Percentiles rank a stretch among this genome's conserved stretches.
Evolutionary conservation across 768 basidiomycete species (phyloP).

Genomic region (Sarcomyxa edulis): DNA sequence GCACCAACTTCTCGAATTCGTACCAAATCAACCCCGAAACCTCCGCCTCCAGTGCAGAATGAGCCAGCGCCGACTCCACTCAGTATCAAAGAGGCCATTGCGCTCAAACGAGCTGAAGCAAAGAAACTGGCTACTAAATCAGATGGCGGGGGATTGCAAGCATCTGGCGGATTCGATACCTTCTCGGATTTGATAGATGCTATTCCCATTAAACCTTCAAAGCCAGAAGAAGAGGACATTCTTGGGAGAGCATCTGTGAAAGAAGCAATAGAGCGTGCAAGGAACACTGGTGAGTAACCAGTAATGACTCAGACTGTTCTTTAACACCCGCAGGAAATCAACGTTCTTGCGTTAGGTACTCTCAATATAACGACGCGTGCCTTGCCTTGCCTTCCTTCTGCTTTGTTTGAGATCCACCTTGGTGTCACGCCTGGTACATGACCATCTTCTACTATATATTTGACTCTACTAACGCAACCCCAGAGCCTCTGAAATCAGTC

Average conservation of each 20-base stretch:
- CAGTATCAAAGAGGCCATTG: constrained; percentile 75
- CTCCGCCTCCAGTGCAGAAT: constrained; percentile 14
- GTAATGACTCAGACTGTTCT: constrained; percentile 11
- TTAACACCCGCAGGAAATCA: constrained; percentile 37
- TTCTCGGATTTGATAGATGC: constrained; percentile 46
- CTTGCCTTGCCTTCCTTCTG: constrained; percentile 69
- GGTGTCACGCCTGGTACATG: constrained; percentile 68
- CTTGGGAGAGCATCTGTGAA: constrained; percentile 54
- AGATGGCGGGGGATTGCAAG: constrained; percentile 10
- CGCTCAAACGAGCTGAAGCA: constrained; percentile 71
- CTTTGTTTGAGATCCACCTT: constrained; percentile 76
- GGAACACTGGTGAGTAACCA: constrained; percentile 60
- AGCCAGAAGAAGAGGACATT: constrained; percentile 43
- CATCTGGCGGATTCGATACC: constrained; percentile 23
- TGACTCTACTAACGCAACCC: no score
- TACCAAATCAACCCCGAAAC: constrained; percentile 13
- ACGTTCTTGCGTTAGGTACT: constrained; percentile 48
- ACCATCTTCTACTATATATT: no score
- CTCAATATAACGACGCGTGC: constrained; percentile 74
- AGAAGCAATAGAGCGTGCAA: constrained; percentile 73
- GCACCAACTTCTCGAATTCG: constrained; percentile 12
- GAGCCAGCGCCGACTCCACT: constrained; percentile 25
- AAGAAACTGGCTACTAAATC: constrained; percentile 50
- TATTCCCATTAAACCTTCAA: constrained; percentile 26
- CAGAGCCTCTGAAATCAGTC: constrained; percentile 63